Conservation (phyloP, 176 grass and related monocot genomes). For the Carex cristatella region DNA sequence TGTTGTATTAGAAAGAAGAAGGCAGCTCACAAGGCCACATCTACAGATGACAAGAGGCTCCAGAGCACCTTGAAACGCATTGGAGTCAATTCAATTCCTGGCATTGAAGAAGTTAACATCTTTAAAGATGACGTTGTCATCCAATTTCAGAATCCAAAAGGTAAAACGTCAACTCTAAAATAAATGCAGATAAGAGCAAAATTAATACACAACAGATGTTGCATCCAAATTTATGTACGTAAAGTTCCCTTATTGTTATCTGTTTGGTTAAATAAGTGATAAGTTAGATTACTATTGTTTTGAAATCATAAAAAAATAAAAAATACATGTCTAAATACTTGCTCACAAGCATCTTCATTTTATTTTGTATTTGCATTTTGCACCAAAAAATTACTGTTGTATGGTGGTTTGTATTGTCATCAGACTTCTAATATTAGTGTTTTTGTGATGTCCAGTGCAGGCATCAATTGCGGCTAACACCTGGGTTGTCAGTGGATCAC, state of each 20-base stretch:
- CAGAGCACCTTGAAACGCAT: slow-evolving; percentile 97
- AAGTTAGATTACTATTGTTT: not conserved
- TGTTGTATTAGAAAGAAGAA: slow-evolving; percentile 88
- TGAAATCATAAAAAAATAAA: not conserved
- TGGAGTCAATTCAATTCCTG: slow-evolving; percentile 81
- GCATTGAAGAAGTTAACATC: slow-evolving; percentile 99
- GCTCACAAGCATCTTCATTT: not conserved
- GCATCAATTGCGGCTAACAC: slow-evolving; percentile 94
- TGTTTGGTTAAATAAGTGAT: not conserved
- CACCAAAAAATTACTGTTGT: not conserved
- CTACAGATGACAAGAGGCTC: slow-evolving; percentile 96
- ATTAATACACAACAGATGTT: not conserved
- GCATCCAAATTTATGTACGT: not conserved
- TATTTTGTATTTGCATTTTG: not conserved
- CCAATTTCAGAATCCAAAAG: slow-evolving; percentile 97
- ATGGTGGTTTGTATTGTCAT: not conserved
- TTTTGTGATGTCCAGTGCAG: slow-evolving; percentile 60
- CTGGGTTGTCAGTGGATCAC: slow-evolving; percentile 96
- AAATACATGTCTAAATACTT: not conserved
- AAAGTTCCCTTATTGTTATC: not conserved
- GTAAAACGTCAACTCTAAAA: slow-evolving; percentile 27
- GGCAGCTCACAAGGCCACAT: slow-evolving; percentile 97
- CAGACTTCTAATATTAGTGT: slow-evolving; percentile 27
- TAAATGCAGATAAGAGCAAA: not conserved
- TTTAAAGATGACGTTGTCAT: slow-evolving; percentile 98